A percentile compares a stretch with the other conserved stretches of the same genome.
These are phyloP conservation scores for Allium sativum DNA, from an alignment of 106 monocot species.

Conservation along the genomic window DNA sequence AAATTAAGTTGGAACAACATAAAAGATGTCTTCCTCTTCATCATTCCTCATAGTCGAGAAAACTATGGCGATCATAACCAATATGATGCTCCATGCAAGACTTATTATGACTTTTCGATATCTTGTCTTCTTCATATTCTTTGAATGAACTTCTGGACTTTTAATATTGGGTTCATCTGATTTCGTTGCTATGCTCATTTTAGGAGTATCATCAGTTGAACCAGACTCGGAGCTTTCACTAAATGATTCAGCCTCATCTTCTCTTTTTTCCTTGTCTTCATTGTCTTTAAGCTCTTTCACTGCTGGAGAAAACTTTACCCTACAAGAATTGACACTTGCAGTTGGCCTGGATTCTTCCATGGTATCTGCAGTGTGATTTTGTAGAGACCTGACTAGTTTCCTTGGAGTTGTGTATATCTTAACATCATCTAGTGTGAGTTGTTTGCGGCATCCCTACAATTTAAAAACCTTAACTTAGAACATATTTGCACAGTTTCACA, in stretches of 20 bases:
- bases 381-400: conserved; percentile 72
- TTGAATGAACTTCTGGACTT: not conserved
- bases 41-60: conserved; percentile 13
- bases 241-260: not conserved
- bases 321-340: conserved; percentile 12
- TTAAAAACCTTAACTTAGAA: not conserved
- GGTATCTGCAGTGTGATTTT: conserved; percentile 20
- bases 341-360: conserved; percentile 5
- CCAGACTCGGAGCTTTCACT: conserved; percentile 49
- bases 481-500: no score
- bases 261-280: not conserved
- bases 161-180: conserved; percentile 1
- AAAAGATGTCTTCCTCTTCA: conserved; percentile 17
- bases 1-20: conserved; percentile 47
- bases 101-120: conserved; percentile 4
- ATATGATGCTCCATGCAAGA: conserved; percentile 18
- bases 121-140: not conserved
- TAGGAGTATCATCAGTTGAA: conserved; percentile 31
- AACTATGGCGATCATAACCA: conserved; percentile 20
- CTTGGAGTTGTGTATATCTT: conserved; percentile 59
- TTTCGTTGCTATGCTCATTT: conserved; percentile 5
- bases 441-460: conserved; percentile 26
- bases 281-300: not conserved
- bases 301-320: conserved; percentile 5
- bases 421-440: conserved; percentile 34